Evolutionary conservation across 306 rosid species (phyloP).

Genomic region (Dicorynia guianensis): DNA sequence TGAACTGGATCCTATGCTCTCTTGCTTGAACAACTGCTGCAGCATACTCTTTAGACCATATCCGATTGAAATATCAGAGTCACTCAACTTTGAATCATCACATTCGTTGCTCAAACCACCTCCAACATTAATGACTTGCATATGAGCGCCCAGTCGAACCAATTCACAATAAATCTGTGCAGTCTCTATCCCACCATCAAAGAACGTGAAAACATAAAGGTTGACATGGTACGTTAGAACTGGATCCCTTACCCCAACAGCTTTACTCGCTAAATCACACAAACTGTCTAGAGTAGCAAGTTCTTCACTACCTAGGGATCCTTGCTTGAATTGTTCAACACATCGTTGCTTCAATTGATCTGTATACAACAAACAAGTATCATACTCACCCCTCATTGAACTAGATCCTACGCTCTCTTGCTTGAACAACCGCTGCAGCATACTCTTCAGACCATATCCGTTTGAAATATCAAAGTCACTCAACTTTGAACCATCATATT

Average conservation of each 20-base stretch:
- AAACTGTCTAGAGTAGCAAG: slow-evolving; percentile 78
- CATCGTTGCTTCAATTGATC: slow-evolving; percentile 78
- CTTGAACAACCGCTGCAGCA: slow-evolving; percentile 76
- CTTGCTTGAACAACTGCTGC: slow-evolving; percentile 73
- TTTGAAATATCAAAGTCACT: slow-evolving; percentile 73
- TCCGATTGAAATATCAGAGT: slow-evolving; percentile 77
- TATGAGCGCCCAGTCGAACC: slow-evolving; percentile 81
- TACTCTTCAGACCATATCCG: slow-evolving; percentile 77
- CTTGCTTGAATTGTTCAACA: slow-evolving; percentile 71
- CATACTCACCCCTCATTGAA: too few relatives aligned
- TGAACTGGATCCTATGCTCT: too few relatives aligned
- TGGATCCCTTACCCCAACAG: slow-evolving; percentile 63
- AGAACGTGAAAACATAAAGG: slow-evolving; percentile 78
- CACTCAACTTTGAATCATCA: slow-evolving; percentile 76
- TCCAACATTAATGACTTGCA: slow-evolving; percentile 83
- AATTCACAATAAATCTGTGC: slow-evolving; percentile 92
- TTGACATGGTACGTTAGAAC: slow-evolving; percentile 78
- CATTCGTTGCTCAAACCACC: slow-evolving; percentile 91
- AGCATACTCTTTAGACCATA: slow-evolving; percentile 81
- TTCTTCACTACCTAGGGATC: slow-evolving; percentile 73
- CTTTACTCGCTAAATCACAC: slow-evolving; percentile 71
- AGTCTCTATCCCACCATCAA: slow-evolving; percentile 81
- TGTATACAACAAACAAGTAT: slow-evolving; percentile 69
- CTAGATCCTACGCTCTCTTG: too few relatives aligned
- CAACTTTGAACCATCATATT: slow-evolving; percentile 84